A percentile compares a stretch with the other conserved stretches of the same genome.
Evolutionary conservation across 2,329 filamentous ascomycete genomes (phyloP).

Genomic region (Calonectria hongkongensis): DNA sequence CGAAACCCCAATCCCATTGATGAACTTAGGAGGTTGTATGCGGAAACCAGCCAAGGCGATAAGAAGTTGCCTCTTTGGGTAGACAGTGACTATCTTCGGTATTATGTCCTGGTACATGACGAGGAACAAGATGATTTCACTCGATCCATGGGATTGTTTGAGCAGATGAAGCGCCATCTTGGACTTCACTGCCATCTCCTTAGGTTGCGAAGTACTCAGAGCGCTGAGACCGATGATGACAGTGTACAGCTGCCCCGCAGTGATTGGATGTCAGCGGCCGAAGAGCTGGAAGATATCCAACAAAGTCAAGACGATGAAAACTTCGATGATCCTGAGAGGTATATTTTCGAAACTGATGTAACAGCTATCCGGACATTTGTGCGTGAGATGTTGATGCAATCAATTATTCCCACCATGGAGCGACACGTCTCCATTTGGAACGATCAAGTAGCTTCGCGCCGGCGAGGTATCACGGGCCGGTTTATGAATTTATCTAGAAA

Average conservation of each 20-base stretch:
- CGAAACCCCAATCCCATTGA: constrained; percentile 89
- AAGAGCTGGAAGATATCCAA: constrained; percentile 86
- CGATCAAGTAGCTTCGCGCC: constrained; percentile 93
- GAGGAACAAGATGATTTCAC: constrained; percentile 96
- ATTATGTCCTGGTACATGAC: constrained; percentile 97
- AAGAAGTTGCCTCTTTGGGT: constrained; percentile 88
- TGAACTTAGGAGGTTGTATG: constrained; percentile 88
- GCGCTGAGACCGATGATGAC: constrained; percentile 93
- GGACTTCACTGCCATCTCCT: constrained; percentile 96
- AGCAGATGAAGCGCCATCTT: constrained; percentile 99
- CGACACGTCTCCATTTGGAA: constrained; percentile 94
- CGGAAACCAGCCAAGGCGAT: constrained; percentile 86
- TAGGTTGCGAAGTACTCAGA: constrained; percentile 87
- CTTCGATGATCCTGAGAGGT: constrained; percentile 82
- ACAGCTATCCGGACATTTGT: constrained; percentile 92
- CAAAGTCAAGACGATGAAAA: constrained; percentile 80
- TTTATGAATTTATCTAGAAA: constrained; percentile 95
- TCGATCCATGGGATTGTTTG: constrained; percentile 91
- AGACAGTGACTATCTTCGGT: constrained; percentile 92
- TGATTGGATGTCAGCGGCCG: constrained; percentile 91
- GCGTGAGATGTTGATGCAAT: constrained; percentile 96
- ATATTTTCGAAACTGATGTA: constrained; percentile 94
- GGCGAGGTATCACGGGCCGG: constrained; percentile 91
- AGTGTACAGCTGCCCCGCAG: constrained; percentile 86
- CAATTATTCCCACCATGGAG: constrained; percentile 97